Evolutionary conservation across 768 basidiomycete genomes (phyloP).

Genomic region (Lactarius indigo): DNA sequence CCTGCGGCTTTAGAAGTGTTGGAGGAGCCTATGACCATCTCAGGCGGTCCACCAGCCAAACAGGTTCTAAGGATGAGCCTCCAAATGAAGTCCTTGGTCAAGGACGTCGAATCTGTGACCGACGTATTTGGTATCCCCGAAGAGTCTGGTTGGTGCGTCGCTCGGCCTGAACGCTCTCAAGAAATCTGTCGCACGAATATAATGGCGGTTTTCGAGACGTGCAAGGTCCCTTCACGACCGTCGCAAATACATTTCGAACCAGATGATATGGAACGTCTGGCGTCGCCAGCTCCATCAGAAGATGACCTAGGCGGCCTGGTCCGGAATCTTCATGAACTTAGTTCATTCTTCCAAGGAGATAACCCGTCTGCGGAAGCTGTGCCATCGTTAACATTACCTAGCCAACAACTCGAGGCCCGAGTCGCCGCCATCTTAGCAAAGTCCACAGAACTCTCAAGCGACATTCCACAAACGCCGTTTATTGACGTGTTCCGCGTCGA

Average conservation of each 20-base stretch:
- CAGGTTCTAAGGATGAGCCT: slow-evolving; percentile 93
- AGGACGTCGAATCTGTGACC: slow-evolving; percentile 51
- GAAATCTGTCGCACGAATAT: slow-evolving; percentile 72
- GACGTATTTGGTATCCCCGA: slow-evolving; percentile 80
- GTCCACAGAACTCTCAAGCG: slow-evolving; percentile 54
- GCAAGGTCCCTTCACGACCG: slow-evolving; percentile 63
- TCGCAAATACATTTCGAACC: slow-evolving; percentile 73
- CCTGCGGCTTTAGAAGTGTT: slow-evolving; percentile 88
- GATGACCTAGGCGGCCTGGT: slow-evolving; percentile 77
- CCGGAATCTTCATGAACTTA: slow-evolving; percentile 72
- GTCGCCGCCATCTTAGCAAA: slow-evolving; percentile 82
- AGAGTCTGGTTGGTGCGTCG: slow-evolving; percentile 84
- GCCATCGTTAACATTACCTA: slow-evolving; percentile 41
- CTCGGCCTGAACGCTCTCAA: slow-evolving; percentile 58
- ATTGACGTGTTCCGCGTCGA: slow-evolving; percentile 69
- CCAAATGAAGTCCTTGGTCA: slow-evolving; percentile 48
- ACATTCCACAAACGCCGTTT: slow-evolving; percentile 76
- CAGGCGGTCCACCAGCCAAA: slow-evolving; percentile 71
- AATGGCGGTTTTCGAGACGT: slow-evolving; percentile 82
- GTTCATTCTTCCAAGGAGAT: slow-evolving; percentile 64
- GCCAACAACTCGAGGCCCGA: slow-evolving; percentile 65
- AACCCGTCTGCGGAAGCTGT: slow-evolving; percentile 1
- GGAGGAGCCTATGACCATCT: slow-evolving; percentile 82
- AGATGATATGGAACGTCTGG: slow-evolving; percentile 43
- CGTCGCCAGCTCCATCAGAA: slow-evolving; percentile 32